Base-by-base conservation (phyloP, 1,139 yeast genomes). In the Magnusiomyces paraingens region DNA sequence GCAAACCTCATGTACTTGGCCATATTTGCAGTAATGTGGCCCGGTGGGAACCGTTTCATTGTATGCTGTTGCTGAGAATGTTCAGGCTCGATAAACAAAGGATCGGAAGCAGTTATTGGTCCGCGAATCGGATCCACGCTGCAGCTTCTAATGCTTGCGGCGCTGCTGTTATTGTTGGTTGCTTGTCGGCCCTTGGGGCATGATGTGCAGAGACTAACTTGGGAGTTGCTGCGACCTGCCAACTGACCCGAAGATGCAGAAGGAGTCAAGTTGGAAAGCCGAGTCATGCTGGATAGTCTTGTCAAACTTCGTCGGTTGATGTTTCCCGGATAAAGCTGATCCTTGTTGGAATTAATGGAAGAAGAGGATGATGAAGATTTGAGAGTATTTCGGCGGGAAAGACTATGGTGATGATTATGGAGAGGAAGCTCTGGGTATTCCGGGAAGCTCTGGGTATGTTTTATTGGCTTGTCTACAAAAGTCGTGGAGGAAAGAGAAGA, bases 1-100 rank as follows among this genome's bases (percentile, higher is more conserved):
- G 71, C 67, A 54, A 61, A 68, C 18, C 70, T 58, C 60, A 65
- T 65, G 54, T 64, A 68, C 47, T 65, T 64, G 6, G 70, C 68
- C 63, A 67, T 61, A 54, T 64, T 66, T 50, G 58, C 57, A 15
- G 67, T 62, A 40, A 64, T 56, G 43, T 64, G 68, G 8, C 63
- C 67, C 1, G 63, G 59, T 14, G 68, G 69, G 51, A 64, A 65
- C 22, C 38, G 38, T 11, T 18, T 10, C 12, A 43, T 18, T 20
- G 11, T 43, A 5, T 5, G 46, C 29, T 43, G 22, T 3, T 21
- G 22, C 18, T 18, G 20, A n/a, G 43, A 5, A 26, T 26, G 4
- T 26, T 8, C 32, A 8, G 32, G 8, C 8, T 26, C 32, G 4
- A 4, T 26, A 8, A 26, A 26, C 4, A 26, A 26, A 26, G 32